Conservation (phyloP, 768 basidiomycete genomes). For the Obba rivulosa region DNA sequence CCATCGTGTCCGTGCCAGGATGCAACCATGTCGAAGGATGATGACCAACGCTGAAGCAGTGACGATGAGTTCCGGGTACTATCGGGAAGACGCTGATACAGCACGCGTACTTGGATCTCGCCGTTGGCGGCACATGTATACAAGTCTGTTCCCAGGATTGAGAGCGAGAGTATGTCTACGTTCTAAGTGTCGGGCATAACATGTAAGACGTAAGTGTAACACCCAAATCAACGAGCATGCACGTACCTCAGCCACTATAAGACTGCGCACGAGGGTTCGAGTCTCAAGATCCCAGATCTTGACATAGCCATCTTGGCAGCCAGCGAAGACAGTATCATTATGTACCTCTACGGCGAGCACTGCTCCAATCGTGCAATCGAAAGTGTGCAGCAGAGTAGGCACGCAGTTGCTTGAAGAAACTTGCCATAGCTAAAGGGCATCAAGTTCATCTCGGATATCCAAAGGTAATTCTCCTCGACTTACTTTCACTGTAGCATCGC, state of each 20-base stretch:
- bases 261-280: conserved; percentile 76
- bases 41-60: conserved; percentile 62
- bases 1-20: conserved; percentile 80
- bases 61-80: not conserved
- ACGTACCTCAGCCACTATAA: conserved; percentile 77
- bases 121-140: conserved; percentile 50
- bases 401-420: conserved; percentile 34
- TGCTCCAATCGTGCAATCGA: conserved; percentile 71
- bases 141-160: conserved; percentile 53
- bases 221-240: not conserved
- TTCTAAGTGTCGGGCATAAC: conserved; percentile 34
- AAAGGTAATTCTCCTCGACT: conserved; percentile 1
- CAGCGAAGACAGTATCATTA: conserved; percentile 84
- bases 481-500: conserved; percentile 88
- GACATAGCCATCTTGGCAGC: conserved; percentile 91
- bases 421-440: conserved; percentile 54
- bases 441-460: not conserved
- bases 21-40: conserved; percentile 79
- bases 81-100: not conserved
- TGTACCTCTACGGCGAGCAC: conserved; percentile 73
- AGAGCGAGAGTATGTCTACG: conserved; percentile 78
- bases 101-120: conserved; percentile 54
- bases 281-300: conserved; percentile 91
- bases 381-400: conserved; percentile 55
- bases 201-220: not conserved